Conservation (phyloP, 306 rosid genomes). For the Fragaria iinumae region DNA sequence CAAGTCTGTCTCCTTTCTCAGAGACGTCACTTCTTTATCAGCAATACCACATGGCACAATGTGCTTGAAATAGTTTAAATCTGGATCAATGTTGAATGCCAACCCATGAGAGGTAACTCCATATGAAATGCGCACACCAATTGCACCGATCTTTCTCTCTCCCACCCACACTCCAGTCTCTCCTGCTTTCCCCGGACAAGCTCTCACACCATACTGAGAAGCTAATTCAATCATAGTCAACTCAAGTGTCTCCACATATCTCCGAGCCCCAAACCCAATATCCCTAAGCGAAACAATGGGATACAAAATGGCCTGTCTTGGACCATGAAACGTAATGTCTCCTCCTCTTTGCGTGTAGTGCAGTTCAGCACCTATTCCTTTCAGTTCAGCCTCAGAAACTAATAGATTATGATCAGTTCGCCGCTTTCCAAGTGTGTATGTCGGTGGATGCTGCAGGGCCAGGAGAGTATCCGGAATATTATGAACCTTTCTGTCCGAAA, state of each 20-base stretch:
- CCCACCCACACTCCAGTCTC: slow-evolving; percentile 93
- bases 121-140: slow-evolving; percentile 72
- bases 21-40: slow-evolving; percentile 77
- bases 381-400: slow-evolving; percentile 59
- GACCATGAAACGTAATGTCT: slow-evolving; percentile 91
- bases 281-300: slow-evolving; percentile 76
- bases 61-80: slow-evolving; percentile 68
- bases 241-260: slow-evolving; percentile 79
- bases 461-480: slow-evolving; percentile 59
- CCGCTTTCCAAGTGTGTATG: slow-evolving; percentile 84
- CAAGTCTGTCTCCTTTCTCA: slow-evolving; percentile 58
- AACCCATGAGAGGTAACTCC: slow-evolving; percentile 86
- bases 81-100: slow-evolving; percentile 89
- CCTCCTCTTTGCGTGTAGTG: slow-evolving; percentile 82
- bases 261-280: slow-evolving; percentile 70
- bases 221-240: slow-evolving; percentile 72
- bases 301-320: slow-evolving; percentile 75
- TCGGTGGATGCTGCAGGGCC: slow-evolving; percentile 80
- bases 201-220: slow-evolving; percentile 63
- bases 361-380: slow-evolving; percentile 70
- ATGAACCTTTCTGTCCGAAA: slow-evolving; percentile 56
- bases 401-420: slow-evolving; percentile 74
- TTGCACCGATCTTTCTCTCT: slow-evolving; percentile 86
- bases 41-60: slow-evolving; percentile 89
- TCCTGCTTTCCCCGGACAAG: slow-evolving; percentile 53